Evolutionary conservation across 176 grass and related monocot species (phyloP), one percentile per base, ranked within the genome.

Genomic region (Sorghum bicolor): DNA sequence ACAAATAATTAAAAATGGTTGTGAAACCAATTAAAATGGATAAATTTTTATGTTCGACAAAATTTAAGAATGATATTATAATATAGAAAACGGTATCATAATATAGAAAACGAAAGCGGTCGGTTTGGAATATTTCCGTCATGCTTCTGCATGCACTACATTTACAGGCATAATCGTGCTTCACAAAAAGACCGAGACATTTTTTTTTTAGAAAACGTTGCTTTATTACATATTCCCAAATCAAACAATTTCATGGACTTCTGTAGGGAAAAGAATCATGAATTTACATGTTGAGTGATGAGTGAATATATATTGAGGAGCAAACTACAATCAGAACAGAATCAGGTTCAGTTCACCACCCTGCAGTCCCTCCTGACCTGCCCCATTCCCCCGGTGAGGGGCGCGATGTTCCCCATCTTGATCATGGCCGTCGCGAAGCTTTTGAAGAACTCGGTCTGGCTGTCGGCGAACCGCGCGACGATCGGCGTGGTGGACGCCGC

Each of bases 371-470:
- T 87, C 83, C 94, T 92, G 60, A 94, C 84, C 86, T 97, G 88
- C 8, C 92, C 90, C 16, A 66, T 17, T 52, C 29, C 80, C 60
- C 92, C 92, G 0, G 94, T 91, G 4, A 91, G 45, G 1, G 90
- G 77, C 50, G 40, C 37, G 52, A 94, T 92, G 84, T 92, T 97
- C 1, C 90, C 92, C 94, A 98, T 98, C 63, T 92, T 95, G 87
- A 88, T 87, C 93, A 98, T 98, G 8, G 87, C 88, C 4, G 52
- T 69, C 0, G 75, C 87, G 62, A 98, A 98, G 77, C 76, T 93
- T 10, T 48, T 20, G 52, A 98, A 98, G 84, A 98, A 95, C 15
- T 74, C 39, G 28, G 8, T 29, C 80, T 93, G 91, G 83, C 71
- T 87, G 41, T 19, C 40, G 0, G 96, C 96, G 67, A 86, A 98